A percentile compares a stretch with the other conserved stretches of the same genome.
phyloP scores from a whole-genome alignment of 2,329 filamentous ascomycete species.

The Diaporthe amygdali region DNA sequence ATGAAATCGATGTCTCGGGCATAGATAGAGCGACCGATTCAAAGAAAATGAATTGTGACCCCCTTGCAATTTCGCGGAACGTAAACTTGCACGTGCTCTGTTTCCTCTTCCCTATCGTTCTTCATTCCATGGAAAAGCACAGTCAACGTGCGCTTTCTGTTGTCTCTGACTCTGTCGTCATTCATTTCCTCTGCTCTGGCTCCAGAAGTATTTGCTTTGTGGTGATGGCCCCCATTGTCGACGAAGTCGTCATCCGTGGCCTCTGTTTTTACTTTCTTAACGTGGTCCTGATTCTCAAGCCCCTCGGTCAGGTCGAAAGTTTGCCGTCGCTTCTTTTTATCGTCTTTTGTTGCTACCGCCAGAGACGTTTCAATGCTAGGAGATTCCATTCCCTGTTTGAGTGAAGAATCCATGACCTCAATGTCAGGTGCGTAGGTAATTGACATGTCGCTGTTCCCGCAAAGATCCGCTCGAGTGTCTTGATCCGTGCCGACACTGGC shows the following conservation, averaged over 20 bases:
- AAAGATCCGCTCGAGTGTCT: no score
- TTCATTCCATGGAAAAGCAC: not conserved
- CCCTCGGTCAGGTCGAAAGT: not conserved
- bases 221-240: no score
- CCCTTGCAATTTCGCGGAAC: not conserved
- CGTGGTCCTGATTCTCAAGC: no score
- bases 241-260: not conserved
- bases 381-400: no score
- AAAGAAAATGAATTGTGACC: not conserved
- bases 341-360: not conserved
- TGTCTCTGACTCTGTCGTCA: no score
- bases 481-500: no score
- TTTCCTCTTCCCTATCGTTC: not conserved
- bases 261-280: not conserved
- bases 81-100: not conserved
- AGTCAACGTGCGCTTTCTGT: not conserved
- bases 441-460: not conserved
- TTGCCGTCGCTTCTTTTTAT: not conserved
- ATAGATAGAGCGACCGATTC: fast-evolving
- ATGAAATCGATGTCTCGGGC: not conserved
- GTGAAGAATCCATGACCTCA: not conserved
- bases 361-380: no score
- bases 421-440: not conserved
- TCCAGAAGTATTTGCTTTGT: not conserved
- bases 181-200: not conserved